Evolutionary conservation across 257 asterid species (phyloP).

Genomic region (Ligustrum vulgare): DNA sequence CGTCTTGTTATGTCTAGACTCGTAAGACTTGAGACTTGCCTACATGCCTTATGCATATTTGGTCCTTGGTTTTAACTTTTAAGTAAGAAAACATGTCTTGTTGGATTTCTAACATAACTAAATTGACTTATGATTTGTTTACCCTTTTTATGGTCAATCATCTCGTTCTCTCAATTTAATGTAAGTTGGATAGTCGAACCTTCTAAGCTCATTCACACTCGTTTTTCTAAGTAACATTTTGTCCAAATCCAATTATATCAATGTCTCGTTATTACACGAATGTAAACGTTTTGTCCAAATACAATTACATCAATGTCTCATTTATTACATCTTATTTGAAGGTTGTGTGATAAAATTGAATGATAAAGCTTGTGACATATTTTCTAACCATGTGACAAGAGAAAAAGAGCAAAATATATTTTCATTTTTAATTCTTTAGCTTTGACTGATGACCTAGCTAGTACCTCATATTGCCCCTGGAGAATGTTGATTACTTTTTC

Average conservation of each 20-base stretch:
- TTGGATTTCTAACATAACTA: too few species aligned
- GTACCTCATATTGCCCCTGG: neutral
- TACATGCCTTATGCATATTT: too few species aligned
- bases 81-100: too few species aligned
- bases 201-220: too few species aligned
- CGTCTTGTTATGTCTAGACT: too few species aligned
- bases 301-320: neutral
- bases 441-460: neutral
- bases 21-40: too few species aligned
- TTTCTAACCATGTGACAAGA: slow-evolving; percentile 28
- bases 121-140: too few species aligned
- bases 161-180: neutral
- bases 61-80: too few species aligned
- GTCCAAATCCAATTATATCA: neutral
- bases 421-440: neutral
- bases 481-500: neutral
- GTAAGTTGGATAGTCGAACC: neutral
- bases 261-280: neutral
- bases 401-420: neutral
- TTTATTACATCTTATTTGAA: too few species aligned
- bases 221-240: too few species aligned
- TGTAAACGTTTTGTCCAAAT: too few species aligned
- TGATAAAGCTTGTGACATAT: slow-evolving; percentile 1
- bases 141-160: too few species aligned
- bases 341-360: neutral